Conservation (phyloP, 2,329 filamentous ascomycete genomes). For the Neospermospora avenae region DNA sequence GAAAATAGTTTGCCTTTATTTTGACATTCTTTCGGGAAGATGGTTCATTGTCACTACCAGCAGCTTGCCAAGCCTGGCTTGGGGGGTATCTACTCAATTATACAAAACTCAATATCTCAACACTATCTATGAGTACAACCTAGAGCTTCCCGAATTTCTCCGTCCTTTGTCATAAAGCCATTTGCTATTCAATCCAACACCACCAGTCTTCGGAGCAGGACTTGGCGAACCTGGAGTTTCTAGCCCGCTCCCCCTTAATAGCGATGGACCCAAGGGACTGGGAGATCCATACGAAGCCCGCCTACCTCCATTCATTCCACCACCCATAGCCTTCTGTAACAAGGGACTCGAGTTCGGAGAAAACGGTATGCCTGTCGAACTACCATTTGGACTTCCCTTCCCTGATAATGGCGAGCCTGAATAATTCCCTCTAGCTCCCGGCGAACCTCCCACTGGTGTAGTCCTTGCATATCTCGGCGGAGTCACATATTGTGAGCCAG, state of each 20-base stretch:
- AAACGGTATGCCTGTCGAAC: conserved; percentile 45
- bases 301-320: conserved; percentile 43
- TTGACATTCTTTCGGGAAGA: conserved; percentile 2
- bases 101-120: conserved; percentile 14
- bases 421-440: conserved; percentile 49
- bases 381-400: conserved; percentile 48
- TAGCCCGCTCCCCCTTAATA: conserved; percentile 34
- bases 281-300: conserved; percentile 62
- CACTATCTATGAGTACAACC: conserved; percentile 27
- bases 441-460: conserved; percentile 53
- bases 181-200: conserved; percentile 81
- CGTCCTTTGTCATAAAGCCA: conserved; percentile 89
- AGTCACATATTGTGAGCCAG: conserved; percentile 72
- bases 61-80: conserved; percentile 7
- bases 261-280: conserved; percentile 50
- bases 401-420: conserved; percentile 57
- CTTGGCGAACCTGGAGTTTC: conserved; percentile 67
- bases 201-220: conserved; percentile 66
- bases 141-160: conserved; percentile 32
- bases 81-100: conserved; percentile 31
- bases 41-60: conserved; percentile 5
- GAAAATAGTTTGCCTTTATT: neutral
- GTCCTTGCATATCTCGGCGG: conserved; percentile 84
- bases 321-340: conserved; percentile 64
- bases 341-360: conserved; percentile 55